Conservation (phyloP, 75 land plant genomes). For the Pinus tabuliformis region DNA sequence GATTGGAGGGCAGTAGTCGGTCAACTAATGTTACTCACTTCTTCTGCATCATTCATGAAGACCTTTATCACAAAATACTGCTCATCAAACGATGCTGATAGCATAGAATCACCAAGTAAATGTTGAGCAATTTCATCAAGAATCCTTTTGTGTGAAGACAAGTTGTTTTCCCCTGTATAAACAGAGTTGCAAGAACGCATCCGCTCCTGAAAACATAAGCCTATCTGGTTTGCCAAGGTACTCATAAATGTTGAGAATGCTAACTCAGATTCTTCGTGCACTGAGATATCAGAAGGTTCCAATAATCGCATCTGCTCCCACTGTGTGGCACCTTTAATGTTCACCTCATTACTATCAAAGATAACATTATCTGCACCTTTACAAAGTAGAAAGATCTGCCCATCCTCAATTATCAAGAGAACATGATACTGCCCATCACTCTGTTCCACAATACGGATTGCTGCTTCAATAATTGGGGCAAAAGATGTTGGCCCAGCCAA, state of each 20-base stretch:
- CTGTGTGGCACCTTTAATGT: conserved; percentile 14
- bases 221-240: conserved; percentile 49
- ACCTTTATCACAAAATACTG: no score
- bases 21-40: no score
- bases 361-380: no score
- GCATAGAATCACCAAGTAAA: conserved; percentile 56
- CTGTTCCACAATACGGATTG: no score
- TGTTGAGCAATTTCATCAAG: conserved; percentile 62
- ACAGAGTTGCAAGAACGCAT: conserved; percentile 25
- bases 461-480: no score
- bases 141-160: conserved; percentile 23
- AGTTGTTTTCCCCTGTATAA: conserved; percentile 3
- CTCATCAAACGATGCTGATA: conserved; percentile 35
- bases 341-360: conserved; percentile 17
- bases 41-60: no score
- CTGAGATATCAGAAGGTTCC: neutral
- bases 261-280: conserved; percentile 28
- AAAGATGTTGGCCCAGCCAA: no score
- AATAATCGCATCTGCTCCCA: conserved; percentile 26
- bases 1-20: no score
- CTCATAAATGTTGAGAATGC: conserved; percentile 43
- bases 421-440: no score
- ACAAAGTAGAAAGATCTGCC: no score
- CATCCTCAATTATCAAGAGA: no score
- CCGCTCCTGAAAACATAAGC: conserved; percentile 38